Conservation (phyloP, 345 rosid species). For the Atalantia buxifolia region DNA sequence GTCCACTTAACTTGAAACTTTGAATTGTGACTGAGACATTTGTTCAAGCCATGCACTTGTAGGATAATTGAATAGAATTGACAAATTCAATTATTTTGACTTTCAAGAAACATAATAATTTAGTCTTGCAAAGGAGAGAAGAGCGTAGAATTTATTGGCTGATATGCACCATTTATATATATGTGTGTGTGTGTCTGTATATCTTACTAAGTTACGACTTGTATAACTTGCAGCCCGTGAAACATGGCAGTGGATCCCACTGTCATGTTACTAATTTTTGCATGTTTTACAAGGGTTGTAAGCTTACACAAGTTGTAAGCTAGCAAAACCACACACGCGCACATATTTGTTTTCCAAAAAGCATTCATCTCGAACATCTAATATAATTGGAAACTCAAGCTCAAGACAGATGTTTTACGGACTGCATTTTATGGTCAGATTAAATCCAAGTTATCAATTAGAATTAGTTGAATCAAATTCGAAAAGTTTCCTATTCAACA, state of each 20-base stretch:
- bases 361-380: neutral
- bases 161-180: neutral
- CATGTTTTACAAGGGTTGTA: too few relatives aligned
- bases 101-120: neutral
- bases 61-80: too few relatives aligned
- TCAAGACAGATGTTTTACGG: neutral
- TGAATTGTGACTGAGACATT: too few relatives aligned
- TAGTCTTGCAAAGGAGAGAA: neutral
- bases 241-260: too few relatives aligned
- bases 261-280: too few relatives aligned
- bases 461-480: neutral
- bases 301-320: too few relatives aligned
- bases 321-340: too few relatives aligned
- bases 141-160: neutral
- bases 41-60: neutral
- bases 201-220: too few relatives aligned
- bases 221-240: too few relatives aligned
- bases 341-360: too few relatives aligned
- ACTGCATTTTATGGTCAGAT: neutral
- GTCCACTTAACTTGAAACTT: neutral
- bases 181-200: too few relatives aligned
- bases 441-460: neutral
- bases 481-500: neutral
- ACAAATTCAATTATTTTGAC: neutral
- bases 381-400: neutral